Evolutionary conservation across 768 basidiomycete genomes (phyloP).

Genomic region (Bullera alba): DNA sequence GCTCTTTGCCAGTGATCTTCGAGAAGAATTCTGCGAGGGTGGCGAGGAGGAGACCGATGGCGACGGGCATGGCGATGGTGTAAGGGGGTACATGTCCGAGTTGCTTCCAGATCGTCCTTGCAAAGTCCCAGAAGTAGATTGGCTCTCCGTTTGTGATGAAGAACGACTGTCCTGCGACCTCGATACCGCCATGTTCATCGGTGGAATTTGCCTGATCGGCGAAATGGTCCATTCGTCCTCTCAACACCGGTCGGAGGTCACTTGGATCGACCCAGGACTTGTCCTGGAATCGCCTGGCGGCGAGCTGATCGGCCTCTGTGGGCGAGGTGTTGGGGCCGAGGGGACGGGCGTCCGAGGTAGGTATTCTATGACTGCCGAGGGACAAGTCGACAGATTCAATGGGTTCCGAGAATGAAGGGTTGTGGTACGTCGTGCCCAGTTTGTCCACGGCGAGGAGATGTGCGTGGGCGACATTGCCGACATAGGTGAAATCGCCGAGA

Average conservation of each 20-base stretch:
- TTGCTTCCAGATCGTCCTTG: constrained; percentile 64
- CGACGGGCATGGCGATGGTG: constrained; percentile 55
- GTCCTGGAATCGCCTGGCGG: constrained; percentile 49
- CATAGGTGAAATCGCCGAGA: constrained; percentile 92
- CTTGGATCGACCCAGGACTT: constrained; percentile 46
- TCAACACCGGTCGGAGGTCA: constrained; percentile 54
- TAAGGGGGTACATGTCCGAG: constrained; percentile 54
- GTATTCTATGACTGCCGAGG: constrained; percentile 60
- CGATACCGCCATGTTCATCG: constrained; percentile 50
- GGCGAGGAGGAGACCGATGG: constrained; percentile 65
- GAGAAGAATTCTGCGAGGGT: constrained; percentile 65
- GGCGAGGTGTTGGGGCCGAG: constrained; percentile 70
- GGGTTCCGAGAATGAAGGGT: constrained; percentile 51
- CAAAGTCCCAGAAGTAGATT: constrained; percentile 91
- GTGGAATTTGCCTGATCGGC: constrained; percentile 49
- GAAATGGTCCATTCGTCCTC: constrained; percentile 77
- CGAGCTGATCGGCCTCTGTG: constrained; percentile 54
- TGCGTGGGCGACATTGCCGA: constrained; percentile 88
- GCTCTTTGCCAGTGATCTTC: constrained; percentile 67
- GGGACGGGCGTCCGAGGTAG: constrained; percentile 72
- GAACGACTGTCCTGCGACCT: constrained; percentile 87
- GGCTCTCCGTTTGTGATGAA: constrained; percentile 98
- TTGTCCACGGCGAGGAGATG: constrained; percentile 91
- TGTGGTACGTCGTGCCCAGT: constrained; percentile 52
- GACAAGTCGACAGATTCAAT: constrained; percentile 61